A percentile compares a stretch with the other conserved stretches of the same genome.
Evolutionary conservation across 2,329 filamentous ascomycete genomes (phyloP).

Genomic region (Botrytis elliptica): DNA sequence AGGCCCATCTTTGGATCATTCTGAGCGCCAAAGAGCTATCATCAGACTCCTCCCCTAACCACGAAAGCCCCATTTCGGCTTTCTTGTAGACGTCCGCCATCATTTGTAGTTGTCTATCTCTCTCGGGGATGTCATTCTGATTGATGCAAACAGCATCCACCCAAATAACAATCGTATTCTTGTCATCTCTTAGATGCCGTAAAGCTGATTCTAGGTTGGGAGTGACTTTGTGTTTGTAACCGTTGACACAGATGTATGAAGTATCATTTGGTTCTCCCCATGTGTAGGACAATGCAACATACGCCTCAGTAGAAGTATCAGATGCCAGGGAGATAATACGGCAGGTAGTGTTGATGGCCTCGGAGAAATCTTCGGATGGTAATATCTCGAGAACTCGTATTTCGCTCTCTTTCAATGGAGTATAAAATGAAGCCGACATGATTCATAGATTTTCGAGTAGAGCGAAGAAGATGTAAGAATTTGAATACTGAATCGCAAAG

Average conservation of each 20-base stretch:
- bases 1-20: background rate
- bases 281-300: background rate
- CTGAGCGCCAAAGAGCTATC: background rate
- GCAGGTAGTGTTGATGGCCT: background rate
- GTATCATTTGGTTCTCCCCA: background rate
- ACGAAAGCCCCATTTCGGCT: background rate
- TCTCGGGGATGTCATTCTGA: background rate
- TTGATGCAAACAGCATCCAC: background rate
- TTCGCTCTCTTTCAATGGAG: background rate
- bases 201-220: background rate
- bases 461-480: background rate
- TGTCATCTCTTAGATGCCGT: background rate
- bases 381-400: background rate
- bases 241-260: background rate
- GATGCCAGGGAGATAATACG: background rate
- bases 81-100: background rate
- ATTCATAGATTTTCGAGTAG: background rate
- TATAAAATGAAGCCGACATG: background rate
- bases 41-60: background rate
- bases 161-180: background rate
- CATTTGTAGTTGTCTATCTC: background rate
- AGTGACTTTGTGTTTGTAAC: background rate
- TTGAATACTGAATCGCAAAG: background rate
- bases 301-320: background rate
- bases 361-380: background rate